Percentiles rank a stretch among this genome's conserved stretches.
phyloP scores from a whole-genome alignment of 2,329 filamentous ascomycete species.

The Cladosporium colombiae region DNA sequence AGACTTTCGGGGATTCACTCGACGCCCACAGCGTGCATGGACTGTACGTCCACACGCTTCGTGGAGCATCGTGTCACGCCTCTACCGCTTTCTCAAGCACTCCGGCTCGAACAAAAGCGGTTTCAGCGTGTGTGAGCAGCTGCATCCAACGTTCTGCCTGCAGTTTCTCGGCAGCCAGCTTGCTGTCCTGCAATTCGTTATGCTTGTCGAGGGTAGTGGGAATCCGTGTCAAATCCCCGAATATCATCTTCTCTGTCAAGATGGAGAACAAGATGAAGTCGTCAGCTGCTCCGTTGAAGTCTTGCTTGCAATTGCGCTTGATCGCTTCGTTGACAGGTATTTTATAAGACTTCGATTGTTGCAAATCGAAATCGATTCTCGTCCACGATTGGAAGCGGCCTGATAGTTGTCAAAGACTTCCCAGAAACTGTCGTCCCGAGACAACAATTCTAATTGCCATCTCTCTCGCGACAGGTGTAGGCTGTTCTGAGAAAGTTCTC shows the following conservation, averaged over 20 bases:
- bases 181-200: not conserved
- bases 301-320: not conserved
- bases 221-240: not conserved
- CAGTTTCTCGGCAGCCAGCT: not conserved
- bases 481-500: not conserved
- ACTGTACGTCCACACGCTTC: not conserved
- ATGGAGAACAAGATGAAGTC: not conserved
- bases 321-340: not conserved
- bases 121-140: not conserved
- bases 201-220: not conserved
- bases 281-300: not conserved
- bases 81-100: not conserved
- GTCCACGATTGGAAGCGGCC: not conserved
- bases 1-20: not conserved
- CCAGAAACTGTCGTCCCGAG: not conserved
- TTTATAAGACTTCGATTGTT: not conserved
- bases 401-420: not conserved
- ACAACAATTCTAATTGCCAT: not conserved
- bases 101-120: not conserved
- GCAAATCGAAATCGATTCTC: not conserved
- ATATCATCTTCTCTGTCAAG: too few relatives aligned
- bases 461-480: not conserved
- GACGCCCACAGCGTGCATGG: not conserved
- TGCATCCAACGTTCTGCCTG: not conserved
- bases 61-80: not conserved